Evolutionary conservation across 768 basidiomycete genomes (phyloP), one percentile per base, ranked within the genome.

Genomic region (Epithele typhae): DNA sequence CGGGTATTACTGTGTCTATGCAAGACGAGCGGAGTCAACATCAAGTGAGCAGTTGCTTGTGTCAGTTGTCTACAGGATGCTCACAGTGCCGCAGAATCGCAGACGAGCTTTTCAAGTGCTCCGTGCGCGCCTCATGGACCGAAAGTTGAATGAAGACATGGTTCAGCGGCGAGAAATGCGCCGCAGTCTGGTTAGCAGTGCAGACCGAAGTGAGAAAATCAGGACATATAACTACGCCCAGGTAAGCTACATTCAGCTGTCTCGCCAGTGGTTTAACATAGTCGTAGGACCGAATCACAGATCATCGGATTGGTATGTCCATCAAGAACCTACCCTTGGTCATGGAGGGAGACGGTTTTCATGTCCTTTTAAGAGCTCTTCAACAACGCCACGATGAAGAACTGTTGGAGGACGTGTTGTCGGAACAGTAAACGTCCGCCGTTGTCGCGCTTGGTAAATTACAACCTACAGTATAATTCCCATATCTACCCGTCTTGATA

Each of bases 21-120:
- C 96, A 99, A 69, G 94, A 99, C 59, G 92, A 94, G 55, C 79
- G 96, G 5, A 91, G 87, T 62, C 96, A 99, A 59, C 95, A 98
- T 64, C 87, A 91, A 72, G 92, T 25, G 14, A 37, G 35, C 18
- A 8, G n/a, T 17, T 17, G 9, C 15, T n/a, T 8, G n/a, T n/a
- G 18, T 14, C 35, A 19, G 6, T 36, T 36, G 8, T 36, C 7
- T 36, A 6, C 30, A 32, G 6, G 12, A 36, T 36, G 6, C 12
- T 36, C 6, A 36, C 6, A 7, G 7, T 7, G 9, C 22, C 38
- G 14, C 55, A 97, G 90, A 98, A 99, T 59, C 84, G 81, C 54
- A 81, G 87, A n/a, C 83, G 89, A 43, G 96, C 96, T 0, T 98
- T 92, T 67, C 87, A 87, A 63, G 82, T 99, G 21, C 79, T 99